Conservation (phyloP, 305 asterid genomes). For the Vinca major region DNA sequence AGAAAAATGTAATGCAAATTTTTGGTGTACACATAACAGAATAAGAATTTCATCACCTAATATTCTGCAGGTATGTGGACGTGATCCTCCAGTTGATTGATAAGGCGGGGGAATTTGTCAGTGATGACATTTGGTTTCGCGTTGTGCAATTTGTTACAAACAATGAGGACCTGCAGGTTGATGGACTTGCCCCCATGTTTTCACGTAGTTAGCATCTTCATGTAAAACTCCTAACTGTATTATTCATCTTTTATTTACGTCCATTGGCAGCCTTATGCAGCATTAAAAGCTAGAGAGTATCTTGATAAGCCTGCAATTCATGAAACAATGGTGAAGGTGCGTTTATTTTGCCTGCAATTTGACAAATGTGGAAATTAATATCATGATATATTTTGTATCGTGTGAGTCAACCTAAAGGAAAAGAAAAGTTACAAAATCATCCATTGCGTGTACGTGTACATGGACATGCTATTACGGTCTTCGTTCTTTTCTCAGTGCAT, state of each 20-base stretch:
- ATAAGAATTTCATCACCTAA: neutral
- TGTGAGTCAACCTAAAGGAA: neutral
- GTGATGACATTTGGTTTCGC: slow-evolving; percentile 99
- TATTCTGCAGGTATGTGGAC: slow-evolving; percentile 74
- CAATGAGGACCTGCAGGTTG: slow-evolving; percentile 97
- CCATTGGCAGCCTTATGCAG: slow-evolving; percentile 81
- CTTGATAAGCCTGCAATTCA: slow-evolving; percentile 96
- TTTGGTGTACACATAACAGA: neutral
- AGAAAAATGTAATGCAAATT: neutral
- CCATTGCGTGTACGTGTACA: neutral
- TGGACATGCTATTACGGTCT: neutral
- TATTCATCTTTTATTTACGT: slow-evolving; percentile 5
- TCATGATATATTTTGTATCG: neutral
- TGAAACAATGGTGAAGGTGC: slow-evolving; percentile 55
- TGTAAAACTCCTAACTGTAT: slow-evolving; percentile 1
- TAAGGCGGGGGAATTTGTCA: slow-evolving; percentile 98
- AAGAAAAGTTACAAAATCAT: neutral
- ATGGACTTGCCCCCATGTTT: slow-evolving; percentile 9
- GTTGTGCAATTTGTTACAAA: slow-evolving; percentile 98
- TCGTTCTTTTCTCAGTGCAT: neutral
- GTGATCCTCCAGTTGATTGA: slow-evolving; percentile 99
- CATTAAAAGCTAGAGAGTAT: slow-evolving; percentile 89
- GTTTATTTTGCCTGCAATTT: slow-evolving; percentile 8
- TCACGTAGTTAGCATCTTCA: neutral
- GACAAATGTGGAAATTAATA: neutral